Base-by-base conservation (phyloP, 371 early-diverging fungal genomes). In the Dinochytrium kinnereticum region DNA sequence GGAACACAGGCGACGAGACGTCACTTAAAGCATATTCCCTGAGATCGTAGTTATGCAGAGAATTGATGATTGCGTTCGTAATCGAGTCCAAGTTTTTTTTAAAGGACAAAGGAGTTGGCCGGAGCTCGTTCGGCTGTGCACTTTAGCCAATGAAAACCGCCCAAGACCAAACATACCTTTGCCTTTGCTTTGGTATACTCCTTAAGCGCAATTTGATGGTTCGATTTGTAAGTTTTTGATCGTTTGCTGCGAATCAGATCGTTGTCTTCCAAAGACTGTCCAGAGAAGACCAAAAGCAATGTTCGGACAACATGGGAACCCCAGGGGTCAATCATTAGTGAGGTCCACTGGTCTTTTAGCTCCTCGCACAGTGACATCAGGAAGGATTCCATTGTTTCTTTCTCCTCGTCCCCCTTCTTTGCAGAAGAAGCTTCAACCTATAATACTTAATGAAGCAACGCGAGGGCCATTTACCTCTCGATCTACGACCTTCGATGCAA, bases 1-100 rank as follows among this genome's bases (percentile, higher is more conserved):
- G 95, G 51, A 94, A 78, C 0, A 93, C 92, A 0, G 94, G 94
- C 79, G 88, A 93, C 39, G 92, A 93, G 5, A 92, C 88, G 34
- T 86, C 84, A 71, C 92, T 87, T 0, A 87, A 85, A 2, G 91
- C 88, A 39, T 90, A 80, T 0, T 82, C 80, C 31, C 91, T 88
- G 19, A 91, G 81, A 64, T 88, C 87, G 3, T 87, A 81, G 57
- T 89, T 90, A 7, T 80, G 78, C 44, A 89, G 76, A 5, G 82
- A 86, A 17, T 76, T 79, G 64, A 86, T 84, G 70, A 93, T 78
- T 37, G 86, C 83, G 2, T 81, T 81, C n/a, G 86, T 86, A 31
- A 93, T 83, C 1, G 79, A 77, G 59, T 83, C 80, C 66, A 93
- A 84, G 77, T 88, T 85, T 13, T 72, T 78, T 34, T 79, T 82